Percentiles rank a stretch among this genome's conserved stretches.
Conservation (phyloP, 2,329 filamentous ascomycete genomes). For the Tolypocladium tropicale region DNA sequence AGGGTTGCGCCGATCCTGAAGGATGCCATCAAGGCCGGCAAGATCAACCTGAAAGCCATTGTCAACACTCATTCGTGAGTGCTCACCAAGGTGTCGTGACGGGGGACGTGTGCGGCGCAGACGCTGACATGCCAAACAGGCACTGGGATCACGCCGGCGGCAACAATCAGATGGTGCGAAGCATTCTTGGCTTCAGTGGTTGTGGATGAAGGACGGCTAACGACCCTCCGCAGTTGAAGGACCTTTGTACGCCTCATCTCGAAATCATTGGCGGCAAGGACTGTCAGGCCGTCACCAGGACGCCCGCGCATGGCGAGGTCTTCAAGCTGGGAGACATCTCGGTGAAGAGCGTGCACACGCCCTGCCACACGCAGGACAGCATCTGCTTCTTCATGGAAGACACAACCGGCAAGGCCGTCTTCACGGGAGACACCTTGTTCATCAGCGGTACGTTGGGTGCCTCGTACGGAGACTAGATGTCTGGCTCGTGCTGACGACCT, state of each 20-base stretch:
- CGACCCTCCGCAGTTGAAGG: conserved; percentile 18
- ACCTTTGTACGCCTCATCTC: conserved; percentile 48
- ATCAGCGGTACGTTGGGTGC: conserved; percentile 59
- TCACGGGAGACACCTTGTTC: conserved; percentile 94
- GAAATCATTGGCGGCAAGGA: conserved; percentile 82
- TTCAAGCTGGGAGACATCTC: conserved; percentile 79
- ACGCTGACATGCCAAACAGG: conserved; percentile 33
- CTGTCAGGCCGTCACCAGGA: conserved; percentile 69
- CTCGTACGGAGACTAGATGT: not conserved
- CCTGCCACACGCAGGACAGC: conserved; percentile 96
- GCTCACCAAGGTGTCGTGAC: not conserved
- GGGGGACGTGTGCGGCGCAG: not conserved
- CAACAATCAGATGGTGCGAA: conserved; percentile 66
- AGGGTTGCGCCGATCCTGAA: conserved; percentile 58
- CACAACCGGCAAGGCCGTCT: conserved; percentile 63
- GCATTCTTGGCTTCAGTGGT: not conserved
- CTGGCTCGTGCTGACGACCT: not conserved
- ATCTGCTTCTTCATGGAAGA: conserved; percentile 94
- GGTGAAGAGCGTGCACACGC: conserved; percentile 84
- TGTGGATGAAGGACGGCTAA: not conserved
- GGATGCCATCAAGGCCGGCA: conserved; percentile 57
- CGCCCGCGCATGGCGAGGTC: conserved; percentile 61
- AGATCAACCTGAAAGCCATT: conserved; percentile 78
- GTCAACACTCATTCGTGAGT: conserved; percentile 95
- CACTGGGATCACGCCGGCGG: conserved; percentile 94